phyloP scores from a whole-genome alignment of 768 basidiomycete genomes.

The Psilocybe cyanescens region DNA sequence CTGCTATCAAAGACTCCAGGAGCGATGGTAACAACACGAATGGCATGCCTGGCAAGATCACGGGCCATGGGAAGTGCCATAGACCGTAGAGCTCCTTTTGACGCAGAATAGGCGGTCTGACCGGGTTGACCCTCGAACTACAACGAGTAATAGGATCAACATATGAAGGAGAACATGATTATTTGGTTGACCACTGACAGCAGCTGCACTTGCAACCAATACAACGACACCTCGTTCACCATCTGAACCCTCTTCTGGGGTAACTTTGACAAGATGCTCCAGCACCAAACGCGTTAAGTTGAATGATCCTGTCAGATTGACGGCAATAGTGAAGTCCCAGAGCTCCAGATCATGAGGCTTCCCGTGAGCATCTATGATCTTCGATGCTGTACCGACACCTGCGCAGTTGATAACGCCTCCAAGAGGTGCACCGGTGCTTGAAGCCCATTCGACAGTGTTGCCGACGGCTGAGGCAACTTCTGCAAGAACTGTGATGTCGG shows the following conservation, averaged over 20 bases:
- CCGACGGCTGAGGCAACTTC: conserved; percentile 44
- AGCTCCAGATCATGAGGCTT: conserved; percentile 51
- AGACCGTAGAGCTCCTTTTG: conserved; percentile 58
- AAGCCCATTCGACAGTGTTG: conserved; percentile 41
- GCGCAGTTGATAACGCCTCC: conserved; percentile 66
- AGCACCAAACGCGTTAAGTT: conserved; percentile 59
- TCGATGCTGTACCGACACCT: conserved; percentile 47
- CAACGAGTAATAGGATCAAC: not conserved
- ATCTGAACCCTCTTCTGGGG: conserved; percentile 47
- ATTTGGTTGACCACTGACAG: conserved; percentile 36
- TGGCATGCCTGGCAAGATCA: conserved; percentile 54
- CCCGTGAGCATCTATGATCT: conserved; percentile 52
- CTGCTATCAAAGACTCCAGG: conserved; percentile 56
- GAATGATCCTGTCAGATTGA: conserved; percentile 64
- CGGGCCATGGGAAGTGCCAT: conserved; percentile 67
- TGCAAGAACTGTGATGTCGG: conserved; percentile 41
- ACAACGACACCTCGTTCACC: conserved; percentile 64
- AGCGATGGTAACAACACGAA: conserved; percentile 60
- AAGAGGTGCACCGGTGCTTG: conserved; percentile 44
- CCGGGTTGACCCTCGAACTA: conserved; percentile 63
- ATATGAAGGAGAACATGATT: not conserved
- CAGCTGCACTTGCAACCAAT: conserved; percentile 58
- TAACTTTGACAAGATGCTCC: conserved; percentile 50
- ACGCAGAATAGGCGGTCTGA: conserved; percentile 58
- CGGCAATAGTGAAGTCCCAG: conserved; percentile 54